Base-by-base conservation (phyloP, 148 eudicot genomes). In the Gaultheria prostrata region DNA sequence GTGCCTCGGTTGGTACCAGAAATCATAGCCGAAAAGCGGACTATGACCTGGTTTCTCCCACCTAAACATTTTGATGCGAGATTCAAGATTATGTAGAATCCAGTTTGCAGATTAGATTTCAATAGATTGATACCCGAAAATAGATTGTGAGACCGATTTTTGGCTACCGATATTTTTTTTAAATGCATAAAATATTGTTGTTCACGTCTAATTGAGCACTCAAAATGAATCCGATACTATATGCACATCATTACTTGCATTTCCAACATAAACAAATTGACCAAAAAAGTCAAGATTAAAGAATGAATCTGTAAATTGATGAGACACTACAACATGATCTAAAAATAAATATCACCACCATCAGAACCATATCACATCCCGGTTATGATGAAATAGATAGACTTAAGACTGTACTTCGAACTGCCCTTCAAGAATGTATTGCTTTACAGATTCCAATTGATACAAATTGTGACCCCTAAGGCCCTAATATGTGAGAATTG, bases 31-130 rank as follows among this genome's bases (percentile, higher is more conserved):
- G 72, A 89, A 97, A 32, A 90, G 87, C 3, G 99, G 99, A 80
- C 95, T 95, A 61, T 97, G 92, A 73, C 98, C 99, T 9, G 98
- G 98, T 85, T 97, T 97, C 85, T 97, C 99, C 99, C 99, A 97
- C 94, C 99, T 97, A 80, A 30, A 73, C 49, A 79, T 50, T 3
- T 48, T 82, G 11, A 82, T 11, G 67, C 33, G 15, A 51, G 46
- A 28, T 78, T 32, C 24, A 78, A 32, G 65, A 28, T 14, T 53
- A 51, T 21, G 14, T 32, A 24, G 14, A 30, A 78, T 32, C 12
- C 12, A 26, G 63, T 28, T 50, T 14, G 35, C 35, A 13, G 17
- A 76, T 76, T 48, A 76, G 51, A 24, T 50, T 30, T 28, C 70
- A 63, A 63, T 61, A 28, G 17, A 8, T 67, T 30, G 18, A 67